Percentiles rank a stretch among this genome's conserved stretches.
Evolutionary conservation across 2,329 filamentous ascomycete species (phyloP).

Genomic region (Allantophomopsis cytisporea): DNA sequence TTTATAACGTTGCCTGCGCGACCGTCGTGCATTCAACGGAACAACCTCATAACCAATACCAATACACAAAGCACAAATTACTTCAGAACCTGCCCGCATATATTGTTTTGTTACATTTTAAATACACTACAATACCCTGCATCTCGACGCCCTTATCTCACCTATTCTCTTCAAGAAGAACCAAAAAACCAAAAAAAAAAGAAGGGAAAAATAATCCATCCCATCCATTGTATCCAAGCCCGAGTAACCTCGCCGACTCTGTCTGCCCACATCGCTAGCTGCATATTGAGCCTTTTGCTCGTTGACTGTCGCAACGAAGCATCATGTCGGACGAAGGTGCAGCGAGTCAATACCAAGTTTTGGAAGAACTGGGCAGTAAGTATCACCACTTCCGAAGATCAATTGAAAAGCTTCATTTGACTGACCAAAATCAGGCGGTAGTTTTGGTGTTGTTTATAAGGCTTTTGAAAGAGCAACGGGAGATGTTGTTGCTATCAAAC

Average conservation of each 20-base stretch:
- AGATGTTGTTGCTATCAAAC: slow-evolving; percentile 92
- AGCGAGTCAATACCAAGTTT: slow-evolving; percentile 81
- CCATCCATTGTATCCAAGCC: no score
- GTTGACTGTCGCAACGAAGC: background rate
- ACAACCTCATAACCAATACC: background rate
- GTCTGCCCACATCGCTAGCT: slow-evolving; percentile 1
- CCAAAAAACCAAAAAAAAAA: no score
- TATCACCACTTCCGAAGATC: slow-evolving; percentile 13
- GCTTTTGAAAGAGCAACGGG: slow-evolving; percentile 84
- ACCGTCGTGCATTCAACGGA: no score
- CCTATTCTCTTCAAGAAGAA: no score
- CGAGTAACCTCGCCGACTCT: no score
- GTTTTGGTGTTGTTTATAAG: slow-evolving; percentile 95
- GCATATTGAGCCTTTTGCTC: background rate
- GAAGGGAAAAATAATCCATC: no score
- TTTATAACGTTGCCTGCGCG: no score
- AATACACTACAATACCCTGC: no score
- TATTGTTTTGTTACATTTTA: no score
- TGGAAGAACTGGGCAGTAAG: slow-evolving; percentile 92
- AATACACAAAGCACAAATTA: no score
- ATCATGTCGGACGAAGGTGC: slow-evolving; percentile 49
- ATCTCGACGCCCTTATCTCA: no score
- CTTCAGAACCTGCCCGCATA: no score
- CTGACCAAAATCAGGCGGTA: slow-evolving; percentile 50
- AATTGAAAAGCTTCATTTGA: background rate